phyloP scores from a whole-genome alignment of 1,284 basidiomycete species.

The Amylostereum chailletii region DNA sequence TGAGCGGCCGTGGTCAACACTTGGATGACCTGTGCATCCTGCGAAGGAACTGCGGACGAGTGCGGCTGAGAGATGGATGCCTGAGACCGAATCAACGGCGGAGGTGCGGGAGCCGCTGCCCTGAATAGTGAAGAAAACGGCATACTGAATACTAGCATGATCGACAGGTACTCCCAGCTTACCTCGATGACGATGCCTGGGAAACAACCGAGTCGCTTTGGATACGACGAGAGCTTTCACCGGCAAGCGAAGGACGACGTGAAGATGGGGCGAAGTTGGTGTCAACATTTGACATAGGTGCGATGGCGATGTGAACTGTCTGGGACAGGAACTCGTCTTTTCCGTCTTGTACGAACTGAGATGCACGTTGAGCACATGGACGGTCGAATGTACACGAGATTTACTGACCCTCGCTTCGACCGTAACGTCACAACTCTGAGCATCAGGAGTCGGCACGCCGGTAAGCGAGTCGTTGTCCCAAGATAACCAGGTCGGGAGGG shows the following conservation, averaged over 20 bases:
- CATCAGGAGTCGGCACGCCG: slow-evolving; percentile 64
- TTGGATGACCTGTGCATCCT: slow-evolving; percentile 60
- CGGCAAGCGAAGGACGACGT: slow-evolving; percentile 53
- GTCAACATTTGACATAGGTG: slow-evolving; percentile 61
- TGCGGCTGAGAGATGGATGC: slow-evolving; percentile 15
- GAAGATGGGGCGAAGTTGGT: slow-evolving; percentile 39
- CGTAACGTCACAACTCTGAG: slow-evolving; percentile 64
- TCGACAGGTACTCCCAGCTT: slow-evolving; percentile 4
- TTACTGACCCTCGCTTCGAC: slow-evolving; percentile 59
- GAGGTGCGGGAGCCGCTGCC: slow-evolving; percentile 1
- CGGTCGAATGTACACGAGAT: slow-evolving; percentile 8
- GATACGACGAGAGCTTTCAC: slow-evolving; percentile 50
- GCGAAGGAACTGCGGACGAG: slow-evolving; percentile 22
- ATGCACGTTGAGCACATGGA: slow-evolving; percentile 1
- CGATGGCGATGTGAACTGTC: slow-evolving; percentile 63
- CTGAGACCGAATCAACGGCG: slow-evolving; percentile 17
- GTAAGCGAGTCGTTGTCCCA: slow-evolving; percentile 80
- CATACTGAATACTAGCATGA: slow-evolving; percentile 4
- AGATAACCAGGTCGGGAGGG: slow-evolving; percentile 76
- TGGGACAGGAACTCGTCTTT: slow-evolving; percentile 59
- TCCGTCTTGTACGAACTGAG: slow-evolving; percentile 63
- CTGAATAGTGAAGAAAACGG: not conserved
- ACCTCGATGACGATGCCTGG: slow-evolving; percentile 29
- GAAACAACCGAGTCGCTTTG: slow-evolving; percentile 47
- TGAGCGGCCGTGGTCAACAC: slow-evolving; percentile 68